Conservation (phyloP, 1,284 basidiomycete species). For the Leucoagaricus sp. region DNA sequence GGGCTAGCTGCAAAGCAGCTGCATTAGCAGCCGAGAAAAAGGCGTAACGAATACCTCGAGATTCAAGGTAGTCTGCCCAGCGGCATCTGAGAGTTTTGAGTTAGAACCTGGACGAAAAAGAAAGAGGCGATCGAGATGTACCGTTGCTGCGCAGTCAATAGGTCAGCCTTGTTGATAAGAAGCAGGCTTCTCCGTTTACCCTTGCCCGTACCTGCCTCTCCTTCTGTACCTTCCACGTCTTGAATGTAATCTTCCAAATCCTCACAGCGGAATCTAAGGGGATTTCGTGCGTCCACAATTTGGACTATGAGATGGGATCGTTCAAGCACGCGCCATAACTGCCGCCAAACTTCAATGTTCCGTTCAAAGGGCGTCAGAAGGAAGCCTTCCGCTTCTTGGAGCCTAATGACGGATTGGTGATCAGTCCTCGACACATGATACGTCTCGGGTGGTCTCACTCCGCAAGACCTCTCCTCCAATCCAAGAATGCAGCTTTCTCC, state of each 20-base stretch:
- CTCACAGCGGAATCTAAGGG: conserved; percentile 87
- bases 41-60: conserved; percentile 79
- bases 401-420: conserved; percentile 39
- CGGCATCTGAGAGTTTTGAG: conserved; percentile 24
- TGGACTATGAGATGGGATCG: conserved; percentile 93
- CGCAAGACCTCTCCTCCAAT: conserved; percentile 91
- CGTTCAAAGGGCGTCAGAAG: conserved; percentile 94
- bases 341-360: conserved; percentile 95
- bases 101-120: background rate
- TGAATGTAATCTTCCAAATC: conserved; percentile 89
- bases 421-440: background rate
- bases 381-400: conserved; percentile 80
- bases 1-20: conserved; percentile 78
- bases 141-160: conserved; percentile 89
- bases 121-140: conserved; percentile 30
- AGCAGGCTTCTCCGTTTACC: conserved; percentile 78
- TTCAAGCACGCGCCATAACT: conserved; percentile 94
- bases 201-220: conserved; percentile 74
- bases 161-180: conserved; percentile 96
- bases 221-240: conserved; percentile 77
- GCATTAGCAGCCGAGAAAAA: conserved; percentile 97
- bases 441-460: conserved; percentile 48
- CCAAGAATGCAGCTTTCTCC: conserved; percentile 87
- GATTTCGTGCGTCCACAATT: conserved; percentile 95
- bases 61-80: conserved; percentile 97